phyloP scores from a whole-genome alignment of 2,329 filamentous ascomycete genomes.

The Bisporella sp. region DNA sequence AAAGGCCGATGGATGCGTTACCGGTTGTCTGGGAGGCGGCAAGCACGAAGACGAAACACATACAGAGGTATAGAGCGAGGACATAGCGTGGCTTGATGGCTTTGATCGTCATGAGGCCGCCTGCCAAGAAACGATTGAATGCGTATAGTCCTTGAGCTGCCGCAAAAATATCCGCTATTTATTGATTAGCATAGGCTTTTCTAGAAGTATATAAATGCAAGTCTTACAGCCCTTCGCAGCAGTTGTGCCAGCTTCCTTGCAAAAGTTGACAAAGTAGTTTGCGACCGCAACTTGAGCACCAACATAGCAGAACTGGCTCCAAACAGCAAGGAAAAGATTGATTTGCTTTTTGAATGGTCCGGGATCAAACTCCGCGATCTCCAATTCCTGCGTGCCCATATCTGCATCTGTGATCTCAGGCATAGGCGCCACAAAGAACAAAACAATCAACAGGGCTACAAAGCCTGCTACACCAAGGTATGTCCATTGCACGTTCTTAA shows the following conservation, averaged over 20 bases:
- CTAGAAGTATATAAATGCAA: not conserved
- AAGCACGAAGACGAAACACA: slow-evolving; percentile 48
- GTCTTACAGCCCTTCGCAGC: slow-evolving; percentile 24
- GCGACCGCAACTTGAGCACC: slow-evolving; percentile 65
- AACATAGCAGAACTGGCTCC: slow-evolving; percentile 73
- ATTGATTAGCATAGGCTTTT: too few relatives aligned
- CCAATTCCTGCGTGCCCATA: slow-evolving; percentile 55
- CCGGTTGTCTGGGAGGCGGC: slow-evolving; percentile 1
- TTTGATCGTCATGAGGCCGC: slow-evolving; percentile 58
- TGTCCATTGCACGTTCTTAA: slow-evolving; percentile 60
- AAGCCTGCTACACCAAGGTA: slow-evolving; percentile 69
- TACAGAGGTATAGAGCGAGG: slow-evolving; percentile 57
- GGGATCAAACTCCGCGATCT: slow-evolving; percentile 37
- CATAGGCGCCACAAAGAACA: slow-evolving; percentile 55
- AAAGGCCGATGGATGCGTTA: slow-evolving; percentile 40
- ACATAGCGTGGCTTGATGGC: slow-evolving; percentile 53
- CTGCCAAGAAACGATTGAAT: slow-evolving; percentile 63
- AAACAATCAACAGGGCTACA: slow-evolving; percentile 57
- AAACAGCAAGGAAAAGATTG: slow-evolving; percentile 67
- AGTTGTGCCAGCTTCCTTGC: slow-evolving; percentile 48
- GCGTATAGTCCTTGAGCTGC: slow-evolving; percentile 71
- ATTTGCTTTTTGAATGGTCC: slow-evolving; percentile 65
- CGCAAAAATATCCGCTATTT: slow-evolving; percentile 32
- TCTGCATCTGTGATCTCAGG: slow-evolving; percentile 69
- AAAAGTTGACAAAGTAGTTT: slow-evolving; percentile 67